A percentile compares a stretch with the other conserved stretches of the same genome.
phyloP scores from a whole-genome alignment of 169 alveolate species.

The Plasmodium sp. region DNA sequence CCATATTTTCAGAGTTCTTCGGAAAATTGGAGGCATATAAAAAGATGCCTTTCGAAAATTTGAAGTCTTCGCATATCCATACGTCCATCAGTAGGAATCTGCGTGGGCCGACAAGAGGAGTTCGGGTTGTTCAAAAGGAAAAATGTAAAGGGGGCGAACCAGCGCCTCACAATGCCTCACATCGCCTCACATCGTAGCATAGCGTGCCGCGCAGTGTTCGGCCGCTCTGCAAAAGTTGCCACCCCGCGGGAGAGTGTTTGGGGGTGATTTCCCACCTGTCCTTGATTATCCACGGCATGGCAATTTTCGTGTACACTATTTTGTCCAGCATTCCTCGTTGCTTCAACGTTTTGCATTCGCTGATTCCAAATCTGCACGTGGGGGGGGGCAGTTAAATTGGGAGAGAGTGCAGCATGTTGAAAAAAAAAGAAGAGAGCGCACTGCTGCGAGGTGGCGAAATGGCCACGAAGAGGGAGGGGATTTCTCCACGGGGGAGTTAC shows the following conservation, averaged over 20 bases:
- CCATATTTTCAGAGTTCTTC: constrained; percentile 4
- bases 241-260: not conserved
- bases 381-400: not conserved
- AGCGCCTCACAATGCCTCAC: not conserved
- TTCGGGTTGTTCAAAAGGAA: not conserved
- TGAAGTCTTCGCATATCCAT: constrained; percentile 65
- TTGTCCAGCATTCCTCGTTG: constrained; percentile 33
- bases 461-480: not conserved
- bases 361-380: constrained; percentile 30
- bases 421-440: not conserved
- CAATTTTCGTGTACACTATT: constrained; percentile 55
- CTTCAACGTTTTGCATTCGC: constrained; percentile 33
- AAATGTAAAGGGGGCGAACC: not conserved
- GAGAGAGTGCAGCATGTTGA: not conserved
- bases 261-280: constrained; percentile 10
- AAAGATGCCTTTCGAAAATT: constrained; percentile 57
- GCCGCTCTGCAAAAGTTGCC: not conserved
- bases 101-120: not conserved
- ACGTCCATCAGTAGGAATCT: constrained; percentile 37
- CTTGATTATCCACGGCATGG: constrained; percentile 61
- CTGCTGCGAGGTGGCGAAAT: not conserved
- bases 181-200: not conserved
- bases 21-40: constrained; percentile 30
- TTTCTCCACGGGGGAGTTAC: not conserved
- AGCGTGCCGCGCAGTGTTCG: not conserved